Conservation (phyloP, 2,329 filamentous ascomycete species). For the Alternaria infectoria region DNA sequence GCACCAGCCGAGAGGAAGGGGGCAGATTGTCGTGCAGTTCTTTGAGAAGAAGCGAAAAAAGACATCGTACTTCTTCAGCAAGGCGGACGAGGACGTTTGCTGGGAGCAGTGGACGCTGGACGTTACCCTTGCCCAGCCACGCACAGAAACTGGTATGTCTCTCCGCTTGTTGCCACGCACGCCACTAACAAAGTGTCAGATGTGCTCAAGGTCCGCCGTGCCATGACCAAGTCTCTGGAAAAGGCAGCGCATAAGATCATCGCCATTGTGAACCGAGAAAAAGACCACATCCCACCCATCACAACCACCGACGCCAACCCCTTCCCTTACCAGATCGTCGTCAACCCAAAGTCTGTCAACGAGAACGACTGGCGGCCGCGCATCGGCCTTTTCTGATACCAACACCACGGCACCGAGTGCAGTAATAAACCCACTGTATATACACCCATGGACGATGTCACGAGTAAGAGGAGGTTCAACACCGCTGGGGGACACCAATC, state of each 20-base stretch:
- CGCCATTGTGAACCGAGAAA: constrained; percentile 83
- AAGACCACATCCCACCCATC: constrained; percentile 96
- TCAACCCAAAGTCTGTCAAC: constrained; percentile 74
- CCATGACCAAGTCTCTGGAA: constrained; percentile 88
- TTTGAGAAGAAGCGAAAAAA: constrained; percentile 90
- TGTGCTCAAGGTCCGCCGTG: constrained; percentile 82
- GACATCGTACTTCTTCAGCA: constrained; percentile 68
- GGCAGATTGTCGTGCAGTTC: constrained; percentile 86
- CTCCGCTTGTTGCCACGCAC: neutral
- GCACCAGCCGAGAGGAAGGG: constrained; percentile 65
- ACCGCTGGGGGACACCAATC: constrained; percentile 16
- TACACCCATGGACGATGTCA: constrained; percentile 17
- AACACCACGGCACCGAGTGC: neutral
- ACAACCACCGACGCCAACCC: constrained; percentile 91
- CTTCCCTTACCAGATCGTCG: constrained; percentile 90
- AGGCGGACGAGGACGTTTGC: constrained; percentile 89
- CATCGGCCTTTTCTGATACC: constrained; percentile 62
- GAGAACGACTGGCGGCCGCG: constrained; percentile 75
- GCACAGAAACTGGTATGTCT: constrained; percentile 80
- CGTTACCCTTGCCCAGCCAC: constrained; percentile 88
- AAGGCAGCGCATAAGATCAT: constrained; percentile 90
- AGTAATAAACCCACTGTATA: constrained; percentile 24
- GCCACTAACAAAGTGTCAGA: constrained; percentile 60
- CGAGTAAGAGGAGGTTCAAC: constrained; percentile 30
- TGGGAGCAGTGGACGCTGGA: constrained; percentile 97